Percentiles rank a stretch among this genome's conserved stretches.
Evolutionary conservation across 495 filamentous ascomycete species (phyloP).

Genomic region (Pyronema domesticum): DNA sequence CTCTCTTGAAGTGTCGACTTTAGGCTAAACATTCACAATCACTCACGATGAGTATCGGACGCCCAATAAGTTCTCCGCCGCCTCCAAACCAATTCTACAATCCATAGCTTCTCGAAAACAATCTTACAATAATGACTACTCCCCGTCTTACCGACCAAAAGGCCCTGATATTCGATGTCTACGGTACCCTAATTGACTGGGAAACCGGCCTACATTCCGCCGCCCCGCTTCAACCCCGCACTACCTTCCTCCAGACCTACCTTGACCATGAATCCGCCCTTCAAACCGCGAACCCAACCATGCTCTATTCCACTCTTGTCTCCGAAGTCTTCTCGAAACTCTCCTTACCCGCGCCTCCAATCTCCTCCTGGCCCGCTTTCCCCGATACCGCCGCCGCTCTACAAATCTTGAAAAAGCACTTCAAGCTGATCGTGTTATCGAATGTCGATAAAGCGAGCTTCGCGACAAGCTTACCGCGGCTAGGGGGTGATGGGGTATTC

Average conservation of each 20-base stretch:
- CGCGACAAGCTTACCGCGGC: slow-evolving; percentile 32
- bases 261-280: slow-evolving; percentile 30
- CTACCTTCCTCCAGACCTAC: slow-evolving; percentile 25
- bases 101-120: too few species aligned
- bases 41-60: too few species aligned
- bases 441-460: slow-evolving; percentile 56
- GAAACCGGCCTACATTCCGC: slow-evolving; percentile 24
- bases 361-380: slow-evolving; percentile 47
- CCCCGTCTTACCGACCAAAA: slow-evolving; percentile 3
- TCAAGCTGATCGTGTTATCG: slow-evolving; percentile 52
- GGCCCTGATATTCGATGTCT: slow-evolving; percentile 59
- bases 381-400: slow-evolving; percentile 45
- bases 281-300: slow-evolving; percentile 32
- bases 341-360: slow-evolving; percentile 26
- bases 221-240: slow-evolving; percentile 26
- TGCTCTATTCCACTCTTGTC: slow-evolving; percentile 43
- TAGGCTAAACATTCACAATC: too few species aligned
- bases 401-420: slow-evolving; percentile 36
- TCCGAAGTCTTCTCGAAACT: slow-evolving; percentile 32
- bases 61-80: too few species aligned
- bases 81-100: not conserved
- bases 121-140: too few species aligned
- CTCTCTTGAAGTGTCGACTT: too few species aligned
- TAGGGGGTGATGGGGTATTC: slow-evolving; percentile 35
- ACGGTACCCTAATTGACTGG: slow-evolving; percentile 44